Conservation (phyloP, 176 grass and related monocot genomes). For the Aegilops sharonensis region DNA sequence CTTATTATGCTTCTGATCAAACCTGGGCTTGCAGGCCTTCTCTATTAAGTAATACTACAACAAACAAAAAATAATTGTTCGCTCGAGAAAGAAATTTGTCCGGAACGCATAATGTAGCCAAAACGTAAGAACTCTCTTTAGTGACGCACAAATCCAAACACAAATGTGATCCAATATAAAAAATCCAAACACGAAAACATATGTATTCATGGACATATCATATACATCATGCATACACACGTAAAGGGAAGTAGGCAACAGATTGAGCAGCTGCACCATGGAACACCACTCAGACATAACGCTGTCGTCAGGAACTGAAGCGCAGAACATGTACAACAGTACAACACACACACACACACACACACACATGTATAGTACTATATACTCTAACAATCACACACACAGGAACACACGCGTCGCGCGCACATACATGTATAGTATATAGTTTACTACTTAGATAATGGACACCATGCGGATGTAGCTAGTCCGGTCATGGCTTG, state of each 20-base stretch:
- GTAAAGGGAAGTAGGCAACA: neutral
- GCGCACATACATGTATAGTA: too few species aligned
- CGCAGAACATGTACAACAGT: neutral
- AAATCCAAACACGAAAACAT: neutral
- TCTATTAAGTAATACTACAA: neutral
- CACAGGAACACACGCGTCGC: too few species aligned
- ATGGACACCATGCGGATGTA: neutral
- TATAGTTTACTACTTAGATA: neutral
- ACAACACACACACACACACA: too few species aligned
- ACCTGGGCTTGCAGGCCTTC: neutral
- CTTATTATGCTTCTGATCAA: too few species aligned
- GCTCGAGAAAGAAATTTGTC: too few species aligned
- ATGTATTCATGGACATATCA: neutral
- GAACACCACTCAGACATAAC: neutral
- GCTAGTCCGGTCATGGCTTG: slow-evolving; percentile 14
- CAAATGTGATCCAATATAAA: neutral
- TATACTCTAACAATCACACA: too few species aligned
- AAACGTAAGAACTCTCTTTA: neutral
- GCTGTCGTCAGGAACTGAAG: neutral
- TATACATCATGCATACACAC: neutral
- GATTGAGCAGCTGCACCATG: neutral
- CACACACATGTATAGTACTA: neutral
- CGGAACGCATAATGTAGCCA: neutral
- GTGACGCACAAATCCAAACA: neutral
- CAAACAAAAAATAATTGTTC: too few species aligned